Percentiles rank a stretch among this genome's conserved stretches.
phyloP scores from a whole-genome alignment of 192 early-diverging fungal species.

The Kickxella alabastrina region DNA sequence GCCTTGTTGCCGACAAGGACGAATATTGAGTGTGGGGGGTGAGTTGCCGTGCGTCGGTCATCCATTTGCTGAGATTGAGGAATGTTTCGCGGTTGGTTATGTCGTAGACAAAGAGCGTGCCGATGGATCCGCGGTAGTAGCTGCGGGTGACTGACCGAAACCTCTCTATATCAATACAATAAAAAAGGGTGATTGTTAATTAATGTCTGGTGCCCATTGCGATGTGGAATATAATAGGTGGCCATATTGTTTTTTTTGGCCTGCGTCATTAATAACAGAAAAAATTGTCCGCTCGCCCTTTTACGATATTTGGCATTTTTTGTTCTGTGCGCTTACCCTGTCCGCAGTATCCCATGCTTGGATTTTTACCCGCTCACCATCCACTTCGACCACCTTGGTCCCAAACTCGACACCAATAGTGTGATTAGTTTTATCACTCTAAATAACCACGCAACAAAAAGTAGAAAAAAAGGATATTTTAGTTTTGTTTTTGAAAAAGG shows the following conservation, averaged over 20 bases:
- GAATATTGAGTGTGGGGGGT: constrained; percentile 65
- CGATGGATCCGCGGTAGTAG: constrained; percentile 78
- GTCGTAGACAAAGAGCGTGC: constrained; percentile 76
- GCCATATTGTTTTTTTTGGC: constrained; percentile 19
- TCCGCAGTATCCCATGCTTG: constrained; percentile 76
- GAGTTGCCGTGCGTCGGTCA: constrained; percentile 61
- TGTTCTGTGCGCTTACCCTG: constrained; percentile 55
- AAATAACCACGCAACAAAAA: constrained; percentile 22
- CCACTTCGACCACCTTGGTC: constrained; percentile 64
- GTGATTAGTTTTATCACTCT: constrained; percentile 62
- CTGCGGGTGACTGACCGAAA: constrained; percentile 67
- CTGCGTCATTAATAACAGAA: background rate
- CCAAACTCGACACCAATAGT: constrained; percentile 82
- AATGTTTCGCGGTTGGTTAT: constrained; percentile 69
- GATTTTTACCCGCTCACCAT: constrained; percentile 62
- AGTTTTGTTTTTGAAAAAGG: background rate
- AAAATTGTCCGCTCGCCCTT: too few relatives aligned
- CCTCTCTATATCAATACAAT: constrained; percentile 37
- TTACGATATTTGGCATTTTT: too few relatives aligned
- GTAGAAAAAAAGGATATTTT: constrained; percentile 2
- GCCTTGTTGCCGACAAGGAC: constrained; percentile 73
- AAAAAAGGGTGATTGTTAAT: too few relatives aligned
- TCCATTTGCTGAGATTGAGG: constrained; percentile 60
- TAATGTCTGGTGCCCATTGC: too few relatives aligned
- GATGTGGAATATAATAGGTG: background rate